These are phyloP conservation scores for Hypoxylon crocopeplum DNA, from an alignment of 495 filamentous ascomycete species.

Conservation along the genomic window DNA sequence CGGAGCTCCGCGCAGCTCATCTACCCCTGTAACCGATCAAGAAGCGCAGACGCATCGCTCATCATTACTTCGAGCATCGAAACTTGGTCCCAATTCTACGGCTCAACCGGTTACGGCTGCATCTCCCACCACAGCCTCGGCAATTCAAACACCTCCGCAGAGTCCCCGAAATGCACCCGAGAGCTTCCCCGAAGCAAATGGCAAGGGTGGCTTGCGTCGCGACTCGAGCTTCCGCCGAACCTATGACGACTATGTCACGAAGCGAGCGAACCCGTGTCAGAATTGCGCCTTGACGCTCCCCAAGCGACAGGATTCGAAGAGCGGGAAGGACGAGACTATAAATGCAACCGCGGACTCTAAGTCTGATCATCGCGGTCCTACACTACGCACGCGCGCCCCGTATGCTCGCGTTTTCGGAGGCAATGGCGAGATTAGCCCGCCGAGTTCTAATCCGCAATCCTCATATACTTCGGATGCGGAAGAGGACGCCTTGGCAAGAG, in stretches of 20 bases:
- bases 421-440: slow-evolving; percentile 46
- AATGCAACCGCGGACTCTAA: slow-evolving; percentile 34
- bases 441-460: slow-evolving; percentile 48
- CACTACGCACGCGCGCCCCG: slow-evolving; percentile 55
- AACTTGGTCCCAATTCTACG: slow-evolving; percentile 18
- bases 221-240: slow-evolving; percentile 59
- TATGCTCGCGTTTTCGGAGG: slow-evolving; percentile 55
- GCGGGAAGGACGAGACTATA: slow-evolving; percentile 32
- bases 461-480: slow-evolving; percentile 55
- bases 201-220: slow-evolving; percentile 44
- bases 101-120: slow-evolving; percentile 16
- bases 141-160: slow-evolving; percentile 66
- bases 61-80: slow-evolving; percentile 44
- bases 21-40: slow-evolving; percentile 47
- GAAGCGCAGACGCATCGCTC: slow-evolving; percentile 51
- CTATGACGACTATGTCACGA: slow-evolving; percentile 63
- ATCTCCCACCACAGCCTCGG: slow-evolving; percentile 42
- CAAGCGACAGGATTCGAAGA: slow-evolving; percentile 52
- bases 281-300: slow-evolving; percentile 69
- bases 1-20: slow-evolving; percentile 45
- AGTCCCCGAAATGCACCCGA: slow-evolving; percentile 60
- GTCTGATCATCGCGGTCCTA: slow-evolving; percentile 48
- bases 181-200: slow-evolving; percentile 35
- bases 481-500: slow-evolving; percentile 43
- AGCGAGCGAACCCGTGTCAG: slow-evolving; percentile 61